These are phyloP conservation scores for Podospora appendiculata DNA, from an alignment of 495 filamentous ascomycete species.

Conservation along the genomic window DNA sequence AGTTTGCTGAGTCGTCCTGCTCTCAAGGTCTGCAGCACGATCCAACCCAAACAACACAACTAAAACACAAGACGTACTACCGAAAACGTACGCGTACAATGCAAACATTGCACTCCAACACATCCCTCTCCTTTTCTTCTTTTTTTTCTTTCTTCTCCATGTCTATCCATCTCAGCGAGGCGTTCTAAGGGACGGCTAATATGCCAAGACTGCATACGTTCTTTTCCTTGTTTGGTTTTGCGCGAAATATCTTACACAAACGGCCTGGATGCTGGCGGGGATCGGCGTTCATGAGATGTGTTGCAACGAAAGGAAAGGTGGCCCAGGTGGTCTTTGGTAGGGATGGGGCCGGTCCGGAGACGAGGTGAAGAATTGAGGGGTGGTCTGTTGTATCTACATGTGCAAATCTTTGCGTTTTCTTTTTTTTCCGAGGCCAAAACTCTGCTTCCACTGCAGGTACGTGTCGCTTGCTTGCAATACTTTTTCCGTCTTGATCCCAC, in stretches of 20 bases:
- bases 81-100: too few species aligned
- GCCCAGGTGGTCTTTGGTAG: too few species aligned
- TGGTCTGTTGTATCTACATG: background rate
- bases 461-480: too few species aligned
- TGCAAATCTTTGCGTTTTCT: too few species aligned
- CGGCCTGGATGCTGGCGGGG: background rate
- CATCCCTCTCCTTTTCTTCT: slow-evolving; percentile 1
- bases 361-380: background rate
- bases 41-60: background rate
- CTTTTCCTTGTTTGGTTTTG: slow-evolving; percentile 2
- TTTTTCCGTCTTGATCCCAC: too few species aligned
- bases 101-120: background rate
- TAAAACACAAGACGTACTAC: background rate
- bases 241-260: background rate
- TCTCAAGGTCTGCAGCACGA: slow-evolving; percentile 1
- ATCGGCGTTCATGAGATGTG: slow-evolving; percentile 3
- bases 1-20: slow-evolving; percentile 1
- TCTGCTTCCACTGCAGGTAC: too few species aligned
- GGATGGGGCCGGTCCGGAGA: background rate
- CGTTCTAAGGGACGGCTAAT: slow-evolving; percentile 10
- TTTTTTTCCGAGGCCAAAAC: too few species aligned
- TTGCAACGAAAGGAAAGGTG: too few species aligned
- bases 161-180: slow-evolving; percentile 12
- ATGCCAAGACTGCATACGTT: slow-evolving; percentile 13
- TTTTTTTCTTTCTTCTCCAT: slow-evolving; percentile 1